Conservation (phyloP, 2,329 filamentous ascomycete species). For the Alternaria metachromatica region DNA sequence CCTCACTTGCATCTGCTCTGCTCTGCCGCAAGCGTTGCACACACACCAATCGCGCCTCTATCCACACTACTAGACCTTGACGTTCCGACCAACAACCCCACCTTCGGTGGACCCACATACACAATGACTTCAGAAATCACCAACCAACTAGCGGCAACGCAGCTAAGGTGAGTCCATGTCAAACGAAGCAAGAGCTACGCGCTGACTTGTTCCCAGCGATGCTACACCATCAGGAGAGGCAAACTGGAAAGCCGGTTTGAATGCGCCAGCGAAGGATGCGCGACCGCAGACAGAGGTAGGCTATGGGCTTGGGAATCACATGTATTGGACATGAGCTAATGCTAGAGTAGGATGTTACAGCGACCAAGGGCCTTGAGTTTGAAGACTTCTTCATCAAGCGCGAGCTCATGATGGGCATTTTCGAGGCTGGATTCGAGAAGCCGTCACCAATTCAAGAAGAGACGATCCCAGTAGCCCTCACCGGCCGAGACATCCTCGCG, state of each 20-base stretch:
- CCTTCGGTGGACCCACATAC: conserved; percentile 31
- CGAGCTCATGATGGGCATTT: conserved; percentile 97
- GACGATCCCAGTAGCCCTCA: conserved; percentile 94
- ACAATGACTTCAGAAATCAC: conserved; percentile 60
- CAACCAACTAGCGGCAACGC: conserved; percentile 64
- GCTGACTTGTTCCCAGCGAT: conserved; percentile 51
- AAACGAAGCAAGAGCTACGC: neutral
- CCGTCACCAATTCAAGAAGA: conserved; percentile 99
- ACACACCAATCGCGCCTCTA: conserved; percentile 14
- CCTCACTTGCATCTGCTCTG: conserved; percentile 26
- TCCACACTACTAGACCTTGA: conserved; percentile 18
- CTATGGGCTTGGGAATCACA: neutral
- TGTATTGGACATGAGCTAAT: conserved; percentile 8
- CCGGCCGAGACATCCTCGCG: conserved; percentile 92
- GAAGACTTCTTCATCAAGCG: conserved; percentile 96
- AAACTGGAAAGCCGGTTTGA: conserved; percentile 78
- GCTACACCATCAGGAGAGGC: conserved; percentile 56
- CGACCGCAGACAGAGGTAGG: conserved; percentile 81
- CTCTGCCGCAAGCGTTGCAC: conserved; percentile 27
- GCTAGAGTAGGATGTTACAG: conserved; percentile 84
- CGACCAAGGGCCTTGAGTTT: conserved; percentile 96
- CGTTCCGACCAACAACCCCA: conserved; percentile 23
- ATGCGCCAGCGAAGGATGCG: conserved; percentile 74
- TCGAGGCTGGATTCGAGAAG: conserved; percentile 98
- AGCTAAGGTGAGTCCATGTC: conserved; percentile 52